Base-by-base conservation (phyloP, 2,329 filamentous ascomycete genomes). In the Alternaria arborescens region DNA sequence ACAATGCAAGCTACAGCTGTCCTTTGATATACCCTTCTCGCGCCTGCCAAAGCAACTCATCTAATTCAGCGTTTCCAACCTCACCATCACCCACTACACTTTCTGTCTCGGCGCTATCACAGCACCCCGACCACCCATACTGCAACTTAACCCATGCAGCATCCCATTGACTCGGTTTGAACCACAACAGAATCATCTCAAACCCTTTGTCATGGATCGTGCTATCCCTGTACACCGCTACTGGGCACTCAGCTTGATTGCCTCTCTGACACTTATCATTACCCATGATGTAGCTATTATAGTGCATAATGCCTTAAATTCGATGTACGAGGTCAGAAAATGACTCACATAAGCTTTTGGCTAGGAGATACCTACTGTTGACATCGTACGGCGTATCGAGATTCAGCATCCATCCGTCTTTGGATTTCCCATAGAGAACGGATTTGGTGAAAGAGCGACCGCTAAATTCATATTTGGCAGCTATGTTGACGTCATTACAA, bases 171-270 rank as follows among this genome's bases (percentile, higher is more conserved):
- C 46, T 48, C 18, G 46, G 46, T 22, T 34, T 36, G 20, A 34
- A 36, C 46, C 30, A 48, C 30, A 48, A 24, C 14, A 30, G 30
- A n/a, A 48, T 34, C 30, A 48, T 48, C 30, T 48, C 46, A 36
- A 34, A 48, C 16, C 46, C 46, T 7, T 24, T 16, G 16, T 48
- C 46, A 36, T 48, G 30, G 22, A 34, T 36, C 46, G 46, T 48
- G 20, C 44, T 48, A 32, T 48, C 44, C 44, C 44, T 48, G n/a
- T 48, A 48, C 12, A 30, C 28, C 4, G 44, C 18, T 16, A 48
- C 44, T 14, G 44, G 44, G 28, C 44, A 48, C 28, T 48, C 44
- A 28, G 44, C 28, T 22, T 48, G 44, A 22, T 48, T 48, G 18
- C 28, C 44, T 20, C 30, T 47, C 4, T 32, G 44, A 20, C 44